Conservation (phyloP, 768 basidiomycete species). For the Macrolepiota fuliginosa region DNA sequence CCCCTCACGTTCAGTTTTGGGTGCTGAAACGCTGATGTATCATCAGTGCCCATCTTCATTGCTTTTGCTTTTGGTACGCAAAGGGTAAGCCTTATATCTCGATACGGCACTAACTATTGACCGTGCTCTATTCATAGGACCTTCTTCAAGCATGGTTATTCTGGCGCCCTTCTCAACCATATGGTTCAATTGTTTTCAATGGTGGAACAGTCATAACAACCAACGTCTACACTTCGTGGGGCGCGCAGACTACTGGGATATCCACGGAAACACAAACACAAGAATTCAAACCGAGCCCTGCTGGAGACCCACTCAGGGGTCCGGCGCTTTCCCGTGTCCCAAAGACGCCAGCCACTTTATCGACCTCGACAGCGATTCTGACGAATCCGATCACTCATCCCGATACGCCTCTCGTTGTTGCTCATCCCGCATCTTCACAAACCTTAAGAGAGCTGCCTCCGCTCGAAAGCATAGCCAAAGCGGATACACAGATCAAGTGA, state of each 20-base stretch:
- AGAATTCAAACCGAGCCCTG: background rate
- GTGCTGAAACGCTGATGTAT: background rate
- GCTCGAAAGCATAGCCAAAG: background rate
- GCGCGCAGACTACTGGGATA: background rate
- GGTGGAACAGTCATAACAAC: background rate
- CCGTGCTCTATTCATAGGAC: background rate
- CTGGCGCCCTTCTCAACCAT: background rate
- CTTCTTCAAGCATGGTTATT: constrained; percentile 10
- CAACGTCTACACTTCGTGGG: background rate
- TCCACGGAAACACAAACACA: background rate
- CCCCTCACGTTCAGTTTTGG: background rate
- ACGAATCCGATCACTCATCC: background rate
- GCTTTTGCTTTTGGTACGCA: constrained; percentile 9
- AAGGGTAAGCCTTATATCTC: background rate
- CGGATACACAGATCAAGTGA: no score
- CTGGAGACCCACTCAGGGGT: background rate
- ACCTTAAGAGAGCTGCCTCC: background rate
- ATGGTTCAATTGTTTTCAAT: background rate
- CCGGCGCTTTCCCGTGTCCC: background rate
- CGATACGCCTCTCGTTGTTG: background rate
- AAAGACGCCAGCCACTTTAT: background rate
- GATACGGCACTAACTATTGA: background rate
- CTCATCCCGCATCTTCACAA: no score
- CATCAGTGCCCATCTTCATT: constrained; percentile 4
- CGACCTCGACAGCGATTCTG: background rate